These are phyloP conservation scores for Pyrus betulifolia DNA, from an alignment of 306 rosid genomes.

Conservation along the genomic window DNA sequence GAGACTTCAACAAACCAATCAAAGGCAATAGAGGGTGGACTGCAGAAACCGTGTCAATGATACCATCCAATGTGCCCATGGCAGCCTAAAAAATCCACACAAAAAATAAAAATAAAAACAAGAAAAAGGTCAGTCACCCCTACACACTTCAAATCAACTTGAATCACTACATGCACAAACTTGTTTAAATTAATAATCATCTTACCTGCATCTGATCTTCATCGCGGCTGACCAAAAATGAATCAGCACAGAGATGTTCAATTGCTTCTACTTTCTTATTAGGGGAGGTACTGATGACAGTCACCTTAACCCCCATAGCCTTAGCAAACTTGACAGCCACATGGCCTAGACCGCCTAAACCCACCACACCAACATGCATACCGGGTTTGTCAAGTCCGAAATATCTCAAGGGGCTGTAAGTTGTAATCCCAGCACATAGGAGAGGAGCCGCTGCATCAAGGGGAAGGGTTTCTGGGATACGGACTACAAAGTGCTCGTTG, in stretches of 20 bases:
- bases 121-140: no score
- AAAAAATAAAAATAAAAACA: no score
- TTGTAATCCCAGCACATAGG: constrained; percentile 5
- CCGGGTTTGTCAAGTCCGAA: neutral
- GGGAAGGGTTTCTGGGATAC: neutral
- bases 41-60: constrained; percentile 30
- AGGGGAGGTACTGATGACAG: neutral
- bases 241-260: neutral
- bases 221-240: constrained; percentile 6
- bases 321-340: constrained; percentile 1
- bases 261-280: neutral
- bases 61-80: constrained; percentile 27
- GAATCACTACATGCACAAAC: no score
- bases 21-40: constrained; percentile 10
- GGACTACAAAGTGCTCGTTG: neutral
- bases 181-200: no score
- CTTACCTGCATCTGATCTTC: constrained; percentile 12
- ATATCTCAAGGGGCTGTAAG: constrained; percentile 3
- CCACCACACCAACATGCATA: neutral
- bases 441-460: neutral
- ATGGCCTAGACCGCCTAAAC: neutral
- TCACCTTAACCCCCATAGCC: constrained; percentile 2
- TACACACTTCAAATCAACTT: no score
- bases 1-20: neutral
- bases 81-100: constrained; percentile 4